phyloP scores from a whole-genome alignment of 768 basidiomycete species.

The Termitomyces heimii region DNA sequence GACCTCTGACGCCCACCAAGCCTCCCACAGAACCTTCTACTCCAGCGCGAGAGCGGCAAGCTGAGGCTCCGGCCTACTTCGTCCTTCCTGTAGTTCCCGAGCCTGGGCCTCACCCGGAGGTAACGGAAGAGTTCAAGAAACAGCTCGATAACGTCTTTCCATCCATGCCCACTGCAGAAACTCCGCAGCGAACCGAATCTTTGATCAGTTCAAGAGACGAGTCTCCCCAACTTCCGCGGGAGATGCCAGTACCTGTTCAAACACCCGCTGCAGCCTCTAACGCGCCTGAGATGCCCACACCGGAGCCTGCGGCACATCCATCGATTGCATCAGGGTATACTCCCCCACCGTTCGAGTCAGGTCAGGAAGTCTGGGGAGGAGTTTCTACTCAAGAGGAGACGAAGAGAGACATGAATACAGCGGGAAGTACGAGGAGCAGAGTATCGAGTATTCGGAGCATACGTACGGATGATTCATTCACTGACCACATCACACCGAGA shows the following conservation, averaged over 20 bases:
- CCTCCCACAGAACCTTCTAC: background rate
- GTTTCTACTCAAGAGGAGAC: background rate
- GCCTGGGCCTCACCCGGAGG: background rate
- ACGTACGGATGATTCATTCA: conserved; percentile 24
- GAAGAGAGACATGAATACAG: conserved; percentile 3
- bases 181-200: background rate
- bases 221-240: background rate
- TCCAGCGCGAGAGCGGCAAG: background rate
- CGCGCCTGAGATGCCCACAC: conserved; percentile 4
- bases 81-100: background rate
- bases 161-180: background rate
- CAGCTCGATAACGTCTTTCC: background rate
- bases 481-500: conserved; percentile 24
- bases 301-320: conserved; percentile 4
- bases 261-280: background rate
- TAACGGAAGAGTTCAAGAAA: background rate
- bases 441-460: conserved; percentile 12
- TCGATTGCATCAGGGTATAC: background rate
- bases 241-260: background rate
- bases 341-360: conserved; percentile 9
- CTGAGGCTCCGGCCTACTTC: background rate
- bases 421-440: conserved; percentile 7
- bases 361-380: conserved; percentile 16
- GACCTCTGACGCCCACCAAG: background rate
- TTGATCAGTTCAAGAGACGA: background rate